Evolutionary conservation across 768 basidiomycete species (phyloP).

Genomic region (Thelephora ganbajun): DNA sequence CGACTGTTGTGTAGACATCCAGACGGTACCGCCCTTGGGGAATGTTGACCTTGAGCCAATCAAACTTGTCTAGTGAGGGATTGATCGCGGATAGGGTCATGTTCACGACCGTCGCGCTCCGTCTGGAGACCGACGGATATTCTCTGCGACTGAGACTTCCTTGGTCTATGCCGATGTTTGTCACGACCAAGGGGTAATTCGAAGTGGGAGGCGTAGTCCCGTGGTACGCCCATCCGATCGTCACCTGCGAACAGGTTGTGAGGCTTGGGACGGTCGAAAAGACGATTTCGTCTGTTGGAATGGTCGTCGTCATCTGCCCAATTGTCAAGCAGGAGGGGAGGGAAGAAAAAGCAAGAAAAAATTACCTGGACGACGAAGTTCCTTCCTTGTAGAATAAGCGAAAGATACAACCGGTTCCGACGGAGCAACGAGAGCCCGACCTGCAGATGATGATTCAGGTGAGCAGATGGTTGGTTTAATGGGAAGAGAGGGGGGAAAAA

Average conservation of each 20-base stretch:
- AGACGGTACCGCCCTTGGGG: conserved; percentile 35
- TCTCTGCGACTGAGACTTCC: conserved; percentile 1
- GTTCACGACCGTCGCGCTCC: conserved; percentile 6
- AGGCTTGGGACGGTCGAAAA: conserved; percentile 17
- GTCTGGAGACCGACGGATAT: neutral
- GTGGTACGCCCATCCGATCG: conserved; percentile 16
- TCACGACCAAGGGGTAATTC: conserved; percentile 21
- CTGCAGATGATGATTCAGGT: no score
- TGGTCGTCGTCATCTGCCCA: neutral
- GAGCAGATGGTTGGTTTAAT: no score
- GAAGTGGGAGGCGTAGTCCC: conserved; percentile 11
- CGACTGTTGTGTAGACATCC: conserved; percentile 8
- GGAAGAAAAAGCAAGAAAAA: no score
- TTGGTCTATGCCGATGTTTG: conserved; percentile 23
- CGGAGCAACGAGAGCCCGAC: no score
- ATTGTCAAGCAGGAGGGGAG: no score
- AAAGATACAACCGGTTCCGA: no score
- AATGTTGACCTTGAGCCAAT: conserved; percentile 33
- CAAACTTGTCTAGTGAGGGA: conserved; percentile 16
- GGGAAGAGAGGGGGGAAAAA: no score
- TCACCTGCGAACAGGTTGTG: conserved; percentile 20
- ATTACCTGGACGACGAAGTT: no score
- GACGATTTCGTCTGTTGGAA: conserved; percentile 3
- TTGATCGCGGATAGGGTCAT: conserved; percentile 18
- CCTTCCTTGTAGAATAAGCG: no score